Conservation (phyloP, 2,329 filamentous ascomycete species). For the Claviceps citrina region DNA sequence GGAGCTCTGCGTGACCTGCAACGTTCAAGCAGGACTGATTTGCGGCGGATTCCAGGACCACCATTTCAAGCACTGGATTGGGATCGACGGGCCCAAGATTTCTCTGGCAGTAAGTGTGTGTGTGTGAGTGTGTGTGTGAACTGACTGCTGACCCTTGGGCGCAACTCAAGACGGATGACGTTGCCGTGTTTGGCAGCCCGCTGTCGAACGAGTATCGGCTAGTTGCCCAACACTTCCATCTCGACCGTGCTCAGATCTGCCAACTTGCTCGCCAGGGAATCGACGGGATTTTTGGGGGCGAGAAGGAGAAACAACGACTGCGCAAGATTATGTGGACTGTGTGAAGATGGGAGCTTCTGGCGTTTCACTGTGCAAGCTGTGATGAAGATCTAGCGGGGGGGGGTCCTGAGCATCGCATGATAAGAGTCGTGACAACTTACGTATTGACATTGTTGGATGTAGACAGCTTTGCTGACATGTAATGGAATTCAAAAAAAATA, state of each 20-base stretch:
- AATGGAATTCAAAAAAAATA: background rate
- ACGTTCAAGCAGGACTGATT: conserved; percentile 62
- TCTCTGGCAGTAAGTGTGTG: conserved; percentile 48
- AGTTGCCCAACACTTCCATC: conserved; percentile 52
- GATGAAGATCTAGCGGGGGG: no score
- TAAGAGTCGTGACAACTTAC: background rate
- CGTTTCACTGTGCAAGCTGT: background rate
- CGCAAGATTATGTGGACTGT: conserved; percentile 31
- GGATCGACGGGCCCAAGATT: conserved; percentile 41
- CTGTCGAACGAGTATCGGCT: conserved; percentile 65
- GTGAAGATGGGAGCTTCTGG: no score
- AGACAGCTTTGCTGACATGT: background rate
- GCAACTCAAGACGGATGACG: conserved; percentile 55
- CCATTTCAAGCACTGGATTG: conserved; percentile 63
- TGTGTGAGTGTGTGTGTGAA: no score
- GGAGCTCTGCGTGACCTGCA: conserved; percentile 68
- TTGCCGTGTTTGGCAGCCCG: conserved; percentile 64
- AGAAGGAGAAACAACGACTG: conserved; percentile 44
- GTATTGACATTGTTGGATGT: background rate
- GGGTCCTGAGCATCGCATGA: no score
- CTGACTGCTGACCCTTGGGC: background rate
- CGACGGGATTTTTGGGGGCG: conserved; percentile 49
- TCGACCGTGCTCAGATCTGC: conserved; percentile 32
- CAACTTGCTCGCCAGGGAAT: conserved; percentile 45
- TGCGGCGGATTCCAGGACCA: conserved; percentile 50